Conservation (phyloP, 1,284 basidiomycete species). For the Phellopilus nigrolimitatus region DNA sequence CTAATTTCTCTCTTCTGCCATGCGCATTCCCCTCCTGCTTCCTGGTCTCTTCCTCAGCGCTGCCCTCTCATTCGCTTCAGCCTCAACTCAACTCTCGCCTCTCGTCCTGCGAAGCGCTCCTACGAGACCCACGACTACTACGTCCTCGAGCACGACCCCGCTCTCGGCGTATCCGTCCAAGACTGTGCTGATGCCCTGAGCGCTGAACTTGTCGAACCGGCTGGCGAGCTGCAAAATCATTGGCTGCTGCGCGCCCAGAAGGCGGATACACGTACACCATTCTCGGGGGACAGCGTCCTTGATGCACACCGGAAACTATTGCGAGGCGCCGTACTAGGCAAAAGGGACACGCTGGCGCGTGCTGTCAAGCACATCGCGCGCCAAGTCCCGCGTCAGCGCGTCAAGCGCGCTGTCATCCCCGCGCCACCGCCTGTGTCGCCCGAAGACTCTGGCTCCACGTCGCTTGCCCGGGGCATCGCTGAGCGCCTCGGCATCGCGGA, state of each 20-base stretch:
- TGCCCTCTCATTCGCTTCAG: not conserved
- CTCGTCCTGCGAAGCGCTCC: slow-evolving; percentile 39
- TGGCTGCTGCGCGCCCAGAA: slow-evolving; percentile 78
- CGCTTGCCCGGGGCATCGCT: slow-evolving; percentile 48
- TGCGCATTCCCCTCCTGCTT: not conserved
- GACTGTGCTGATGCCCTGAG: slow-evolving; percentile 62
- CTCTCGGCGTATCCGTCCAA: slow-evolving; percentile 45
- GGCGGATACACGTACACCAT: slow-evolving; percentile 42
- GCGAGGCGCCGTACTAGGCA: slow-evolving; percentile 34
- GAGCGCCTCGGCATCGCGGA: slow-evolving; percentile 72
- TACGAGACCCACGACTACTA: slow-evolving; percentile 91
- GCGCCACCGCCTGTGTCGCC: slow-evolving; percentile 55
- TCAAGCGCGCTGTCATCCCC: slow-evolving; percentile 42
- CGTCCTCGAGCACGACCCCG: slow-evolving; percentile 72
- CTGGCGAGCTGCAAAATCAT: slow-evolving; percentile 78
- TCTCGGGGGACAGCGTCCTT: slow-evolving; percentile 35
- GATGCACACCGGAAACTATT: slow-evolving; percentile 21
- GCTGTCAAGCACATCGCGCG: slow-evolving; percentile 54
- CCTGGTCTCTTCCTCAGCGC: not conserved
- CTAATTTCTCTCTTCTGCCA: too few relatives aligned
- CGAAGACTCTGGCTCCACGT: slow-evolving; percentile 27
- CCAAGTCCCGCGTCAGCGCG: slow-evolving; percentile 60
- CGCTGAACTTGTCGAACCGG: slow-evolving; percentile 83
- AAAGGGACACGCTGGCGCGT: slow-evolving; percentile 39
- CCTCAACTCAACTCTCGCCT: not conserved